phyloP scores from a whole-genome alignment of 2,329 filamentous ascomycete species.

The Alternaria burnsii region DNA sequence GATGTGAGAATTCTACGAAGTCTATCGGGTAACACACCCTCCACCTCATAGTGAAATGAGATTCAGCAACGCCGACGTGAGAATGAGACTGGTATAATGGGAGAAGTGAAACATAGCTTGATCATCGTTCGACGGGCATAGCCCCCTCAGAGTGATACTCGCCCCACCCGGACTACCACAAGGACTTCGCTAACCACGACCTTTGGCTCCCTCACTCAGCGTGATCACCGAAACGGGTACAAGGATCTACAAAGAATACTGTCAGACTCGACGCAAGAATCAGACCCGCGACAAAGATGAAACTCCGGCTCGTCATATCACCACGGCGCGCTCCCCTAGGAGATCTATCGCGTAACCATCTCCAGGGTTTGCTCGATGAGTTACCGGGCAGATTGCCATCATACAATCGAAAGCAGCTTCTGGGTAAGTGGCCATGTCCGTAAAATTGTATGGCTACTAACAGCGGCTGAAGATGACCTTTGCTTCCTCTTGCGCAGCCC shows the following conservation, averaged over 20 bases:
- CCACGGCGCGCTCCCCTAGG: neutral
- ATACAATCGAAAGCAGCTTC: slow-evolving; percentile 12
- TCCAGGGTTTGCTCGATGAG: slow-evolving; percentile 11
- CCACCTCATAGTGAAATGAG: neutral
- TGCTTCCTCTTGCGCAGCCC: slow-evolving; percentile 17
- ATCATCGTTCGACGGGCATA: neutral
- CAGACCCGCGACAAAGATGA: neutral
- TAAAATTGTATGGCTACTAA: neutral
- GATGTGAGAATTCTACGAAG: neutral
- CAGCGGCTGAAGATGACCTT: slow-evolving; percentile 8
- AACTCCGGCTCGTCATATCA: neutral
- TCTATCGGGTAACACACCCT: neutral
- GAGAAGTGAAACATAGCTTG: neutral
- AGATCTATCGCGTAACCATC: slow-evolving; percentile 3
- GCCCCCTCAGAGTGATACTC: neutral
- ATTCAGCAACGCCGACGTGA: neutral
- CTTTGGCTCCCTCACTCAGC: neutral
- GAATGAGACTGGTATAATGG: neutral
- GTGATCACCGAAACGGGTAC: neutral
- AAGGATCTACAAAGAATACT: neutral
- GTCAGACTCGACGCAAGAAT: neutral
- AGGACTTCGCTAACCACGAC: too few relatives aligned
- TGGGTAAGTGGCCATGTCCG: slow-evolving; percentile 5
- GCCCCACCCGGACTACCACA: neutral
- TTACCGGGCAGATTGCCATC: slow-evolving; percentile 10